phyloP scores from a whole-genome alignment of 306 rosid species.

The Cucurbita maxima region DNA sequence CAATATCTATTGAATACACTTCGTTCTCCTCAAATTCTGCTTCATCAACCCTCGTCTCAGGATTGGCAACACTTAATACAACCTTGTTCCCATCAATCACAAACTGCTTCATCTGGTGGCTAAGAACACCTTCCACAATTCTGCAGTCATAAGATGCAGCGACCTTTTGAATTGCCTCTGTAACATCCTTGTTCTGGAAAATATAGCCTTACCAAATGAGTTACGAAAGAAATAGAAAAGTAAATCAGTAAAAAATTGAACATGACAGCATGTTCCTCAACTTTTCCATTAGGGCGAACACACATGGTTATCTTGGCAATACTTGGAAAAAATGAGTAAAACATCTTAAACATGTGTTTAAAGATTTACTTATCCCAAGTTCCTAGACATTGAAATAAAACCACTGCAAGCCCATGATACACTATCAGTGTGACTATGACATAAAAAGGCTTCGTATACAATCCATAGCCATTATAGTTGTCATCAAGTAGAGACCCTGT shows the following conservation, averaged over 20 bases:
- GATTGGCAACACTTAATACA: conserved; percentile 57
- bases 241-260: neutral
- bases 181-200: conserved; percentile 78
- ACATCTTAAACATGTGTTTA: neutral
- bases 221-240: neutral
- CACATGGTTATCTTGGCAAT: neutral
- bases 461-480: neutral
- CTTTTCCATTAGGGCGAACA: neutral
- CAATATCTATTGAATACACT: conserved; percentile 84
- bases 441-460: conserved; percentile 10
- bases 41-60: conserved; percentile 87
- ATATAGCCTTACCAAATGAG: no score
- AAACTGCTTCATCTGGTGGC: conserved; percentile 99
- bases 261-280: neutral
- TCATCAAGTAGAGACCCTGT: conserved; percentile 5
- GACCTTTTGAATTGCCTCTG: conserved; percentile 94
- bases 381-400: neutral
- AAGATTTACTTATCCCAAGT: neutral
- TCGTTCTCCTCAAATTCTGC: conserved; percentile 95
- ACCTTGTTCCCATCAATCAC: conserved; percentile 98
- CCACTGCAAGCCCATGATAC: neutral
- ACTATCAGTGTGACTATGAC: conserved; percentile 14
- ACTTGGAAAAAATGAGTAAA: neutral
- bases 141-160: conserved; percentile 90
- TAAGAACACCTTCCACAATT: conserved; percentile 96